phyloP scores from a whole-genome alignment of 305 asterid species.

The Caryopteris hybrid region DNA sequence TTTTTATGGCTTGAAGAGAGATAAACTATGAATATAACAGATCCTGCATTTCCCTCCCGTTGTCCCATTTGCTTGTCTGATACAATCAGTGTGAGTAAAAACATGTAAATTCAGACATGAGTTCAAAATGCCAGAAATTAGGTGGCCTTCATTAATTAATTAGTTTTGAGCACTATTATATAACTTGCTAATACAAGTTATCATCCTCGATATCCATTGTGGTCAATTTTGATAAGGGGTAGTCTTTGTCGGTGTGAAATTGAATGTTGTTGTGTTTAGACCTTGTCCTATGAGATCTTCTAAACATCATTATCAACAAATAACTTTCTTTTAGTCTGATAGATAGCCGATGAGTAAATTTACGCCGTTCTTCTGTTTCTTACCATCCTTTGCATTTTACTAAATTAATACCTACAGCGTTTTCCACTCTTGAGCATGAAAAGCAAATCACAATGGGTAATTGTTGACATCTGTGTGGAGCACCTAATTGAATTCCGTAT shows the following conservation, averaged over 20 bases:
- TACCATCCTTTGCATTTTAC: neutral
- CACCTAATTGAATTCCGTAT: neutral
- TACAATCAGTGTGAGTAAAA: neutral
- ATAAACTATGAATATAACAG: neutral
- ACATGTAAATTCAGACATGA: neutral
- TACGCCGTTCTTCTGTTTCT: neutral
- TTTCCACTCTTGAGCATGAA: slow-evolving; percentile 3
- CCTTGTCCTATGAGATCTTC: neutral
- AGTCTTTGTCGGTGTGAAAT: neutral
- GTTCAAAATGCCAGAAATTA: neutral
- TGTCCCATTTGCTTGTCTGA: neutral
- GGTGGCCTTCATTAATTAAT: neutral
- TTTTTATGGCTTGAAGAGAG: neutral
- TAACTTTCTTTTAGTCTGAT: neutral
- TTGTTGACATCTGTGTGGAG: neutral
- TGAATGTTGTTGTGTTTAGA: neutral
- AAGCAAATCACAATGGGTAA: neutral
- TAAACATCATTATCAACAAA: neutral
- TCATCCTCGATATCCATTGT: neutral
- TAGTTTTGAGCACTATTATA: neutral
- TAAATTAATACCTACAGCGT: neutral
- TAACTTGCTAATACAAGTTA: no score
- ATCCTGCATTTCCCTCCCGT: neutral
- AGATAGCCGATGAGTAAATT: neutral
- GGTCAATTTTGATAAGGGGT: neutral